Conservation (phyloP, 1,139 yeast species). For the Candida sp. region DNA sequence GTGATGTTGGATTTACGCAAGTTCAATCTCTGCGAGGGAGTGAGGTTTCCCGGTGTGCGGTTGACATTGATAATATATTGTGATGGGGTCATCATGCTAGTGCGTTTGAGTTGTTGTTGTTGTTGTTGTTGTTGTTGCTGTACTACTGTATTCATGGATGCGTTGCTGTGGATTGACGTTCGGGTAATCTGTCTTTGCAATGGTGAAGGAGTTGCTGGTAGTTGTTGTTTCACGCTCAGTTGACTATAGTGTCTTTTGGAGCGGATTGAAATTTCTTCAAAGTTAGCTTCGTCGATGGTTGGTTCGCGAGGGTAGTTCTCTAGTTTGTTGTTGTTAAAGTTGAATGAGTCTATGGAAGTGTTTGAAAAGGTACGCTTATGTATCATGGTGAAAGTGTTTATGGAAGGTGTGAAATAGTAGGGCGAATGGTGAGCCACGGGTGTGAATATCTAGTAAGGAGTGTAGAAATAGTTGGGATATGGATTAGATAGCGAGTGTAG, state of each 20-base stretch:
- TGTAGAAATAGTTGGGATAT: not conserved
- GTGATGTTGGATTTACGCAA: conserved; percentile 33
- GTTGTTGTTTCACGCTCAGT: conserved; percentile 1
- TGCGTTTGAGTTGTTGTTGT: not conserved
- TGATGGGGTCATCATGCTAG: conserved; percentile 9
- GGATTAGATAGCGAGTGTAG: not conserved
- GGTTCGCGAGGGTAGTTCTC: not conserved
- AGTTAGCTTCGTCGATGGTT: conserved; percentile 4
- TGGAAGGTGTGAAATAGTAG: not conserved
- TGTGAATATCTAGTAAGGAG: not conserved
- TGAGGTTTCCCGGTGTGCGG: conserved; percentile 29
- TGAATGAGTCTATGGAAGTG: conserved; percentile 4
- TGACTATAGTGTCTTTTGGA: conserved; percentile 2
- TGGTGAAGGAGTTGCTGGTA: conserved; percentile 18
- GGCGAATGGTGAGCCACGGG: too few relatives aligned
- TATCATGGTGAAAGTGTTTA: conserved; percentile 1
- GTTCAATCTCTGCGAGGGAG: conserved; percentile 45
- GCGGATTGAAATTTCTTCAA: conserved; percentile 5
- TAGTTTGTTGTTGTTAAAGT: not conserved
- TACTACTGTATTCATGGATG: conserved; percentile 9
- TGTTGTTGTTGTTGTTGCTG: conserved; percentile 6
- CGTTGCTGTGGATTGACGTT: conserved; percentile 20
- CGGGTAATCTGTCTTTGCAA: conserved; percentile 22
- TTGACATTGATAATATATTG: conserved; percentile 27
- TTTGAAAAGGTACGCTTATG: conserved; percentile 6